Evolutionary conservation across 495 filamentous ascomycete genomes (phyloP).

Genomic region (Talaromyces thailandensis): DNA sequence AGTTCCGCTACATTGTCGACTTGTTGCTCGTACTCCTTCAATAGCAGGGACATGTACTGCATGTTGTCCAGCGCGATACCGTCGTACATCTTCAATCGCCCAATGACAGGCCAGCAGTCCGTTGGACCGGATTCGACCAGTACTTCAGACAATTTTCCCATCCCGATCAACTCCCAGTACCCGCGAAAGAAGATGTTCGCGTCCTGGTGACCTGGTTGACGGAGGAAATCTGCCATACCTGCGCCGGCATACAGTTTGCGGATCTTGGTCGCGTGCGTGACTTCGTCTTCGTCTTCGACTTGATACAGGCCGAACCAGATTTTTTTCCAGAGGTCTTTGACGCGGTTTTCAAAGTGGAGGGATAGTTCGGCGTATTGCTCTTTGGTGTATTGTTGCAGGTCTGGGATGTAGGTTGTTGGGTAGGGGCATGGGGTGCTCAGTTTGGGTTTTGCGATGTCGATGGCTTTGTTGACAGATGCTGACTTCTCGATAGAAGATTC

Average conservation of each 20-base stretch:
- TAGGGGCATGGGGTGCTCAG: neutral
- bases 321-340: conserved; percentile 10
- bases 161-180: neutral
- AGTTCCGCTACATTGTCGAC: conserved; percentile 7
- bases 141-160: neutral
- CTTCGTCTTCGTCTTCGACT: conserved; percentile 7
- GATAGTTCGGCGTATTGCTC: neutral
- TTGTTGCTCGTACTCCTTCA: conserved; percentile 15
- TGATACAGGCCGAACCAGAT: conserved; percentile 17
- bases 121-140: neutral
- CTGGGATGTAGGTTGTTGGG: neutral
- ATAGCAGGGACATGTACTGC: conserved; percentile 10
- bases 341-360: neutral
- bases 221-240: conserved; percentile 6
- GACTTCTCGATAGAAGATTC: neutral
- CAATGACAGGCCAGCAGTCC: conserved; percentile 7
- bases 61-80: conserved; percentile 11
- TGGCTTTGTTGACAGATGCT: neutral
- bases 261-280: conserved; percentile 9
- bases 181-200: neutral
- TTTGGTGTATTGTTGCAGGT: neutral
- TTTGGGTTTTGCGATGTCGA: neutral
- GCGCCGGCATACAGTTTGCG: conserved; percentile 13
- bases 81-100: conserved; percentile 12
- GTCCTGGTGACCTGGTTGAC: neutral